Evolutionary conservation across 2,329 filamentous ascomycete genomes (phyloP), one percentile per base, ranked within the genome.

Genomic region (Phoma herbarum): DNA sequence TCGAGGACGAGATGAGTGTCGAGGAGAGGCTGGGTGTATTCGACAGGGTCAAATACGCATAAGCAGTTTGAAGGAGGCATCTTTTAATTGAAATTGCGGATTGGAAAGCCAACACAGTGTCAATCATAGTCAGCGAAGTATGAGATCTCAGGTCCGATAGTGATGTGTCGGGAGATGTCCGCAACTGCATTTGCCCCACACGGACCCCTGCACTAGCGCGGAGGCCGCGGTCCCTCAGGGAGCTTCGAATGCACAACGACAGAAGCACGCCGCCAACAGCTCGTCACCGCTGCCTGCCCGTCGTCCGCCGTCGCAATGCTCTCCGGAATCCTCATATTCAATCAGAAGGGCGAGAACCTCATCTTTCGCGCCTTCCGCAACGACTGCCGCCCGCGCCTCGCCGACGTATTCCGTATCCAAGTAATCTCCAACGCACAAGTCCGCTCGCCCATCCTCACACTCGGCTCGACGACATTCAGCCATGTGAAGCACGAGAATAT

Each of bases 401-500:
- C 95, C 81, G 95, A 99, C 77, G 94, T 99, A 82, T 99, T 99
- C 81, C 93, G 95, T 79, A 99, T 99, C 79, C 95, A 99, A 77
- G 94, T 99, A 81, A 98, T 99, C 78, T 97, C 93, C 71, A 99
- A 99, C 78, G 90, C 95, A 52, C 93, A 97, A 79, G 95, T 99
- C 60, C 92, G 96, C 68, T 98, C 95, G 67, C 95, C 95, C 59
- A 98, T 99, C 80, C 85, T 99, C 71, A 99, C 95, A 4, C 88
- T 99, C 57, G 95, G 96, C 65, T 97, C 92, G 77, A 99, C 95
- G 56, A 99, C 96, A 45, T 99, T 99, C 80, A 97, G 93, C 83
- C 95, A 99, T 88, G 94, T 99, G 80, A 97, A 97, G 79, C 94
- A 97, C 81, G 95, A 99, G 77, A 99, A 99, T 78, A 97, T 99